phyloP scores from a whole-genome alignment of 2,329 filamentous ascomycete genomes.

The Botrytis sinoallii region DNA sequence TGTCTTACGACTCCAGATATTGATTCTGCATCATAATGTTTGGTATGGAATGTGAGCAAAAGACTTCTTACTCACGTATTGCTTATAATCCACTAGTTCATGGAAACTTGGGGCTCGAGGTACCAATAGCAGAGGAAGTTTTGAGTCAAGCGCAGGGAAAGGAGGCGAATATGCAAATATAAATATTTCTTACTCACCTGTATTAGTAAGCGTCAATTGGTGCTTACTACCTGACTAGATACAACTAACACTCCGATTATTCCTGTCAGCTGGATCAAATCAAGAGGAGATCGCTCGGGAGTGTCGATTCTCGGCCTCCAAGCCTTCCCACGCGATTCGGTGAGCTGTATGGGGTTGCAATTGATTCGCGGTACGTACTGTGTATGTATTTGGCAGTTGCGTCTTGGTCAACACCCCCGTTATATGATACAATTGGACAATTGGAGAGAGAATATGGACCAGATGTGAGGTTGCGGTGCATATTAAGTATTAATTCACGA shows the following conservation, averaged over 20 bases:
- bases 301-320: neutral
- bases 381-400: neutral
- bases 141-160: neutral
- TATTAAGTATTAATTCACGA: constrained; percentile 3
- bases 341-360: neutral
- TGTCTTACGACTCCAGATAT: neutral
- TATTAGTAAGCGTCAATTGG: neutral
- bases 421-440: neutral
- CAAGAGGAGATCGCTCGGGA: neutral
- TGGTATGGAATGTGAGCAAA: neutral
- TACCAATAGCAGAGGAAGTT: neutral
- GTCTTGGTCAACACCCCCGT: neutral
- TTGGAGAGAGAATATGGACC: neutral
- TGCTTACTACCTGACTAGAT: neutral
- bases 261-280: constrained; percentile 4
- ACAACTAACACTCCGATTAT: neutral
- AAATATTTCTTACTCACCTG: constrained; percentile 2
- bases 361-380: neutral
- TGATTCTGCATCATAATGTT: neutral
- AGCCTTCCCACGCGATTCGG: neutral
- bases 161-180: neutral
- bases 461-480: neutral
- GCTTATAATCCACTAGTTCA: neutral
- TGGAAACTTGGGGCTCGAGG: neutral
- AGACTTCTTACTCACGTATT: constrained; percentile 5